Evolutionary conservation across 768 basidiomycete species (phyloP), one percentile per base, ranked within the genome.

Genomic region (Nevesoporus exiguus): DNA sequence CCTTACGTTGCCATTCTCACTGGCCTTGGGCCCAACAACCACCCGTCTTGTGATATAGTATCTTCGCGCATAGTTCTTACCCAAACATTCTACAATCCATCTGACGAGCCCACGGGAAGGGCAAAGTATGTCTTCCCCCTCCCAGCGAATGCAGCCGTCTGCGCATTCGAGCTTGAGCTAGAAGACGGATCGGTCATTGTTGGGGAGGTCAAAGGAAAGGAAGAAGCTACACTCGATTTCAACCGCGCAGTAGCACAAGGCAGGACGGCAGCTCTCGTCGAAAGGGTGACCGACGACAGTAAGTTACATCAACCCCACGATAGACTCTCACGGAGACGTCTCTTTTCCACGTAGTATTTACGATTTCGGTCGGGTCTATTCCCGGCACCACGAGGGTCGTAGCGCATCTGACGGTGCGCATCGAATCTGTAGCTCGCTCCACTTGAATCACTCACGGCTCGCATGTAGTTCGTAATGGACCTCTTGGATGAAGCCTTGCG

Each of bases 111-210:
- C 2, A 82, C 80, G 0, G 63, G 66, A 34, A 70, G 76, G 43
- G 80, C 78, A 25, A 74, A 79, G 31, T 86, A 84, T 63, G 71
- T 76, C 37, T 85, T 86, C 56, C 83, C 84, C 7, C 74, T 85
- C 6, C 85, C 84, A 0, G 78, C 76, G 1, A 72, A 71, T 29
- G 79, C 78, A 0, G 82, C 81, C 0, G 73, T 84, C 7, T 84
- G 81, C 54, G 76, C 75, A 0, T 86, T 86, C 59, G 68, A 76
- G 31, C 75, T 84, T 65, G 70, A 69, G 34, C 70, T 74, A 11
- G 71, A 73, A 14, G 75, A 82, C 54, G 77, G 75, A 7, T 66
- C 73, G 0, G 58, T 71, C 5, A 64, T 85, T 3, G 56, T 65
- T 10, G 84, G 80, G 5, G 63, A 76, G 15, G 75, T 72, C 5